These are phyloP conservation scores for Prunus davidiana DNA, from an alignment of 306 rosid genomes.

Conservation along the genomic window DNA sequence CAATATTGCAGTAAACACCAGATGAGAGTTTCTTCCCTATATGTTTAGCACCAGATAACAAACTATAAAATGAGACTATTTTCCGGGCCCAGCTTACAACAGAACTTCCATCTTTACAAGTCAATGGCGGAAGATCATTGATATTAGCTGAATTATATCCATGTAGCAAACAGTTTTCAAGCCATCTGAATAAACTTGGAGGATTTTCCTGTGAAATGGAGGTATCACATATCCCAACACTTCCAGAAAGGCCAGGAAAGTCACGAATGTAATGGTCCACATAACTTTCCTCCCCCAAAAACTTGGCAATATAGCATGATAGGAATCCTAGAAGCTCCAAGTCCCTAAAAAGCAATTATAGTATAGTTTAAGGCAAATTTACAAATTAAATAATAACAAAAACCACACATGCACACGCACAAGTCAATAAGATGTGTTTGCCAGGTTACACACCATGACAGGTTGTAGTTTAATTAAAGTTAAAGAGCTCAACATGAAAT, in stretches of 20 bases:
- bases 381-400: neutral
- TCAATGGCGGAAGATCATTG: slow-evolving; percentile 64
- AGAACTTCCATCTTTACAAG: slow-evolving; percentile 60
- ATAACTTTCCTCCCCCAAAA: slow-evolving; percentile 68
- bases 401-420: neutral
- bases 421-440: neutral
- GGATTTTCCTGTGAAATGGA: slow-evolving; percentile 48
- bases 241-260: slow-evolving; percentile 69
- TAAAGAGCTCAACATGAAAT: slow-evolving; percentile 14
- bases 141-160: slow-evolving; percentile 53
- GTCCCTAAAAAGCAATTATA: slow-evolving; percentile 53
- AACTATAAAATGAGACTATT: slow-evolving; percentile 76
- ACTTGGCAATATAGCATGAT: slow-evolving; percentile 66
- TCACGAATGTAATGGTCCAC: slow-evolving; percentile 88
- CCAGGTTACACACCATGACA: neutral
- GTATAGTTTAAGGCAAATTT: neutral
- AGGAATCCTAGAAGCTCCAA: slow-evolving; percentile 71
- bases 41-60: slow-evolving; percentile 76
- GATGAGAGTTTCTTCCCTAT: slow-evolving; percentile 74
- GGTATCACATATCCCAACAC: slow-evolving; percentile 34
- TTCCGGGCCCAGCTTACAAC: slow-evolving; percentile 82
- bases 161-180: slow-evolving; percentile 71
- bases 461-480: neutral
- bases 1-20: slow-evolving; percentile 74
- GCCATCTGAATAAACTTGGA: slow-evolving; percentile 93